A percentile compares a stretch with the other conserved stretches of the same genome.
Evolutionary conservation across 2,329 filamentous ascomycete genomes (phyloP).

Genomic region (Alternaria conjuncta): DNA sequence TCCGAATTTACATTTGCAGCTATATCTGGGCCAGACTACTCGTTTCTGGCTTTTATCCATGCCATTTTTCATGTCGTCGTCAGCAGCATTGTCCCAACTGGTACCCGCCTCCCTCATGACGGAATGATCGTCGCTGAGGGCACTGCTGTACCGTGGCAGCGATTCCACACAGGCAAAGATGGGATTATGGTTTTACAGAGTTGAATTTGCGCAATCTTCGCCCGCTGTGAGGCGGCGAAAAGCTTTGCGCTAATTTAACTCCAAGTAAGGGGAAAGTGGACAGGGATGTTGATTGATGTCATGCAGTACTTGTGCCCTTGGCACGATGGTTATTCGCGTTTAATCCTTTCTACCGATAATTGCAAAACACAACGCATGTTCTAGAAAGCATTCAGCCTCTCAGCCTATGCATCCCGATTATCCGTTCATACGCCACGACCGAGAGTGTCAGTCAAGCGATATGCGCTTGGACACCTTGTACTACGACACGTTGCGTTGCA

Average conservation of each 20-base stretch:
- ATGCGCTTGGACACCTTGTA: constrained; percentile 31
- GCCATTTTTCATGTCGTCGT: neutral
- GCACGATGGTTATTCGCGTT: neutral
- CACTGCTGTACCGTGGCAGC: neutral
- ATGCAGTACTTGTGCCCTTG: constrained; percentile 1
- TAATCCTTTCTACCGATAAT: neutral
- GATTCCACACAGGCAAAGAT: neutral
- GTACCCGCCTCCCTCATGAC: neutral
- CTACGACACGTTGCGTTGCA: constrained; percentile 17
- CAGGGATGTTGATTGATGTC: constrained; percentile 12
- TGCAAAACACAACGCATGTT: neutral
- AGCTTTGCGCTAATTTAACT: constrained; percentile 14
- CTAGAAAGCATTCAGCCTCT: constrained; percentile 7
- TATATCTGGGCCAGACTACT: constrained; percentile 1
- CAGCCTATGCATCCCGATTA: constrained; percentile 13
- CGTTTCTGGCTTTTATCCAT: neutral
- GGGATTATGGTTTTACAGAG: neutral
- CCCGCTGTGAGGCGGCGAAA: constrained; percentile 11
- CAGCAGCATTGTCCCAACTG: neutral
- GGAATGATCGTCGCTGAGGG: neutral
- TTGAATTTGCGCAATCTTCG: constrained; percentile 15
- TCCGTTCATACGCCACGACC: constrained; percentile 12
- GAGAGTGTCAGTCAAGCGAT: constrained; percentile 8
- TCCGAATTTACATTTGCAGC: neutral
- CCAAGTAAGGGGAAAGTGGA: constrained; percentile 14